Evolutionary conservation across 148 eudicot species (phyloP), one percentile per base, ranked within the genome.

Genomic region (Rhododendron henanense): DNA sequence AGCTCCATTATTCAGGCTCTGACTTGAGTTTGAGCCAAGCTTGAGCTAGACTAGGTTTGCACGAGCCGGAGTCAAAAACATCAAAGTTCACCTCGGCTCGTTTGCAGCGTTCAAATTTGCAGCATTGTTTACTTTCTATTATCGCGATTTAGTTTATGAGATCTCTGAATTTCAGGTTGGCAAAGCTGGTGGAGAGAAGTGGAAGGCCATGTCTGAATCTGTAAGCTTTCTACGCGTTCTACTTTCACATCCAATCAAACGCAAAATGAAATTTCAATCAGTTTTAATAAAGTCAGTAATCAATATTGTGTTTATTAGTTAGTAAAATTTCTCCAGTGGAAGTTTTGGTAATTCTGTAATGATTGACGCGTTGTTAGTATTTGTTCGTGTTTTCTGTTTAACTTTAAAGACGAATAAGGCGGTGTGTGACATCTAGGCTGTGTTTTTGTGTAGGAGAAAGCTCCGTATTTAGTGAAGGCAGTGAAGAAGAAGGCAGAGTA

Each of bases 191-290:
- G 88, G 88, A 21, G 85, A 61, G 85, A 87, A 83, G 51, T 87
- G 88, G 88, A 87, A 63, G 50, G 55, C 78, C 5, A 59, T 87
- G 88, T 83, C 88, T 83, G 88, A 83, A 23, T 39, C 88, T 87
- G 88, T 87, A 83, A 83, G 88, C 47, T 28, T 69, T 69, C 18
- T 69, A 28, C 6, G 4, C 2, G 3, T 69, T 87, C 51, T 78
- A 11, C 9, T 61, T 79, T 53, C 18, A 25, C 13, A 23, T 33
- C 21, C 82, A 11, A 57, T 16, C 18, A 74, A 35, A 74, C 45
- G 10, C 47, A 7, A 9, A 69, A n/a, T 57, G 19, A 50, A 51
- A 10, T 50, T 28, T 19, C n/a, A 4, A n/a, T 45, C 81, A 23
- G 31, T 33, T 74, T 1, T 78, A 14, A 7, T 5, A 21, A 48